Percentiles rank a stretch among this genome's conserved stretches.
phyloP scores from a whole-genome alignment of 495 filamentous ascomycete genomes.

The Aspergillus haitiensis region DNA sequence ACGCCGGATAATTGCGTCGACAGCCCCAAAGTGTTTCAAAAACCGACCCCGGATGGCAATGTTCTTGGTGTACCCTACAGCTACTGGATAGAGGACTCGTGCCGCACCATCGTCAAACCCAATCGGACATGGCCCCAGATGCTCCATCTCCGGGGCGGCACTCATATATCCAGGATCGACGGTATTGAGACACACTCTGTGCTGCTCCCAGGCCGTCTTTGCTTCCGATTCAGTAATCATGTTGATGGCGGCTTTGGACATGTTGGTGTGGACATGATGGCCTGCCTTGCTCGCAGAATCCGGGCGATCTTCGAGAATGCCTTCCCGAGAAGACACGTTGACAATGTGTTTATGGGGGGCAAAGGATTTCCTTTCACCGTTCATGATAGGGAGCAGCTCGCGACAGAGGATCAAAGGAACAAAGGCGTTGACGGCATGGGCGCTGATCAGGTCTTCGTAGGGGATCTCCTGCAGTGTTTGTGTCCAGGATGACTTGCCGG shows the following conservation, averaged over 20 bases:
- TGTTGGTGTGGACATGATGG: constrained; percentile 49
- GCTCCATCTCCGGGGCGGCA: constrained; percentile 41
- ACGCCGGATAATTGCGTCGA: neutral
- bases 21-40: constrained; percentile 44
- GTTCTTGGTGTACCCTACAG: constrained; percentile 40
- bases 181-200: constrained; percentile 45
- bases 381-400: constrained; percentile 48
- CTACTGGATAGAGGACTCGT: constrained; percentile 48
- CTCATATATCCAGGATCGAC: constrained; percentile 55
- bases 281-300: constrained; percentile 34
- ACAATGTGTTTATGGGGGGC: constrained; percentile 40
- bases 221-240: constrained; percentile 51
- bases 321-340: constrained; percentile 51
- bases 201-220: constrained; percentile 34
- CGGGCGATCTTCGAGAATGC: constrained; percentile 36
- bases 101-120: constrained; percentile 51
- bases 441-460: constrained; percentile 51
- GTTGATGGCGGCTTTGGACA: constrained; percentile 53
- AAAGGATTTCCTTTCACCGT: neutral
- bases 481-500: constrained; percentile 42
- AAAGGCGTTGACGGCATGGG: constrained; percentile 48
- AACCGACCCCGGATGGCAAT: constrained; percentile 42
- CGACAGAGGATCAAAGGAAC: constrained; percentile 49
- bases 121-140: constrained; percentile 37
- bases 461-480: constrained; percentile 46